Percentiles rank a stretch among this genome's conserved stretches.
phyloP scores from a whole-genome alignment of 2,329 filamentous ascomycete species.

The Claviceps sp. region DNA sequence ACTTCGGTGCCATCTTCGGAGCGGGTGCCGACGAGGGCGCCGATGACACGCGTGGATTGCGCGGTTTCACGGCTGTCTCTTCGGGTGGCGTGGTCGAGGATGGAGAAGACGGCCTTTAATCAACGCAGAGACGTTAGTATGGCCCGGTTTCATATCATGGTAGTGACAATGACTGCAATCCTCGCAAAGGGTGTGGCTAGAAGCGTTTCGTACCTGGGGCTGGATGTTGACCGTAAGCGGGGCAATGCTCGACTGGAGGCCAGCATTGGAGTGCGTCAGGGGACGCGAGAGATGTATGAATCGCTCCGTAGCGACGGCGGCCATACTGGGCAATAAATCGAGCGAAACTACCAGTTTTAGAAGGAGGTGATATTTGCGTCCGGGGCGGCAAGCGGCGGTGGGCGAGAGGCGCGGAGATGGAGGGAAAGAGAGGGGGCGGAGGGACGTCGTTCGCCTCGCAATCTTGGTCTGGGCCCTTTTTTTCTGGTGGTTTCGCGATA shows the following conservation, averaged over 20 bases:
- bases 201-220: conserved; percentile 59
- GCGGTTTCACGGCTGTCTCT: conserved; percentile 54
- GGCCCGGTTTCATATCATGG: background rate
- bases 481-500: conserved; percentile 15
- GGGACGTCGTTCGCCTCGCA: background rate
- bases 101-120: conserved; percentile 51
- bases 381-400: conserved; percentile 8
- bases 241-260: conserved; percentile 72
- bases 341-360: conserved; percentile 7
- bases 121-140: background rate
- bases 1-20: conserved; percentile 96
- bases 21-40: conserved; percentile 81
- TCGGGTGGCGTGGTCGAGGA: conserved; percentile 89
- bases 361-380: background rate
- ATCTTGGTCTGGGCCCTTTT: background rate
- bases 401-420: conserved; percentile 8
- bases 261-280: conserved; percentile 66
- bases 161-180: background rate
- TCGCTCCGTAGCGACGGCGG: conserved; percentile 58
- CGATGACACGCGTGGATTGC: conserved; percentile 91
- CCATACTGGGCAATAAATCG: conserved; percentile 51
- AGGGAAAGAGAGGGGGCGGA: conserved; percentile 1
- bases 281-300: conserved; percentile 94
- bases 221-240: conserved; percentile 91
- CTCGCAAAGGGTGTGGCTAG: background rate